Conservation (phyloP, 768 basidiomycete species). For the Imleria badia region DNA sequence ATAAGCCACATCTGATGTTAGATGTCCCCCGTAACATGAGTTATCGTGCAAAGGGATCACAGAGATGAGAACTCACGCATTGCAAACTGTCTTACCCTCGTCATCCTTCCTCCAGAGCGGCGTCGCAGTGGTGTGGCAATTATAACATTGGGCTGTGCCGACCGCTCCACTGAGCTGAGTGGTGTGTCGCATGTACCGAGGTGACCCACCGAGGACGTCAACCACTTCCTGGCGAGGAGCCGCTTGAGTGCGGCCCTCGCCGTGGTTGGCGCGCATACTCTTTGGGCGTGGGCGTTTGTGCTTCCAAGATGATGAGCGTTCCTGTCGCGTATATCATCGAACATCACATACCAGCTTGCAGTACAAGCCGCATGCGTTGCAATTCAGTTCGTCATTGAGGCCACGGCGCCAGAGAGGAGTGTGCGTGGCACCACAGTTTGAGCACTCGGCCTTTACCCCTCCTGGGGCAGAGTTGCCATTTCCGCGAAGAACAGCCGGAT, state of each 20-base stretch:
- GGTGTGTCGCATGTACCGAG: conserved; percentile 29
- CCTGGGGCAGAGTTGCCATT: conserved; percentile 45
- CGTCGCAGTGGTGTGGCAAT: conserved; percentile 86
- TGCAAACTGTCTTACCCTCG: conserved; percentile 89
- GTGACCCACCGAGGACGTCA: conserved; percentile 67
- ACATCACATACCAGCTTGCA: conserved; percentile 68
- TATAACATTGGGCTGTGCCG: conserved; percentile 77
- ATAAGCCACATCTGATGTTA: conserved; percentile 66
- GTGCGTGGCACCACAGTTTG: conserved; percentile 86
- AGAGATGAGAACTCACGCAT: conserved; percentile 64
- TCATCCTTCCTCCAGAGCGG: conserved; percentile 91
- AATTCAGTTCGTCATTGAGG: conserved; percentile 85
- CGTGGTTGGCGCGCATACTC: conserved; percentile 77
- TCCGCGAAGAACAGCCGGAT: conserved; percentile 40
- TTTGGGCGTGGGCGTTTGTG: conserved; percentile 89
- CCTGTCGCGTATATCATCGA: background rate
- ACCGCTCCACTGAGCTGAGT: conserved; percentile 29
- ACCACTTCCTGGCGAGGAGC: conserved; percentile 67
- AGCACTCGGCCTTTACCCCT: conserved; percentile 78
- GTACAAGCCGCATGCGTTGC: conserved; percentile 86
- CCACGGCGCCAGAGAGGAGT: conserved; percentile 87
- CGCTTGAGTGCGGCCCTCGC: conserved; percentile 65
- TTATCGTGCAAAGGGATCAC: conserved; percentile 5
- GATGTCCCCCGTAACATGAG: conserved; percentile 9
- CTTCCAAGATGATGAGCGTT: conserved; percentile 33